Base-by-base conservation (phyloP, 2,329 filamentous ascomycete genomes). In the Aspergillus melleus region DNA sequence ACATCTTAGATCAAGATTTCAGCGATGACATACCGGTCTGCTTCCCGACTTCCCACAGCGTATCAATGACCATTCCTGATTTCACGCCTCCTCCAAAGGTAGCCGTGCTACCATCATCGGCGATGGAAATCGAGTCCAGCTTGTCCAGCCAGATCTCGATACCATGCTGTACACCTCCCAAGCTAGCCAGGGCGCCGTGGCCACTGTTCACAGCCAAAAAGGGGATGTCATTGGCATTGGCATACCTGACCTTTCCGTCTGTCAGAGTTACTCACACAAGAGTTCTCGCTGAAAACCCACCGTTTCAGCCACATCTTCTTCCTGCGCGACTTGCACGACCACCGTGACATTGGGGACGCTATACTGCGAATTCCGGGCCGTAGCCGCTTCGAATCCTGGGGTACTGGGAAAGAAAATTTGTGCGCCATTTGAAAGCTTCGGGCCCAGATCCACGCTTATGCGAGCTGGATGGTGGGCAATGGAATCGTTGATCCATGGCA, bases 21-120 rank as follows among this genome's bases (percentile, higher is more conserved):
- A 42, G 36, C 14, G 36, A 42, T 36, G 36, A 42, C 36, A 42
- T 42, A 63, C 63, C 80, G 72, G 61, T 81, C 68, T 84, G 81
- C 65, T 84, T 84, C 20, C 78, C 79, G 0, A 74, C 75, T 1
- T 67, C 74, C 82, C 81, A 86, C 5, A 86, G 77, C 0, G 72
- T 67, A 52, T 83, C 77, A 0, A 74, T 80, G 49, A 86, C 70
- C 1, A 73, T 65, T 58, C 81, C 80, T 14, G 78, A 79, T 39
- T 74, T 69, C 4, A 76, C 74, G 1, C 84, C 83, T 19, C 83
- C 83, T 3, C 76, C 79, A 54, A 85, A 71, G 0, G 69, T 83
- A 16, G 74, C 83, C 0, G 78, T 80, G 22, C 79, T 70, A 0
- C 77, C 77, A 57, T 84, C 76, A 1, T 71, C 58, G 2, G 77